These are phyloP conservation scores for Stagonosporopsis tanaceti DNA, from an alignment of 2,329 filamentous ascomycete genomes.

Conservation along the genomic window DNA sequence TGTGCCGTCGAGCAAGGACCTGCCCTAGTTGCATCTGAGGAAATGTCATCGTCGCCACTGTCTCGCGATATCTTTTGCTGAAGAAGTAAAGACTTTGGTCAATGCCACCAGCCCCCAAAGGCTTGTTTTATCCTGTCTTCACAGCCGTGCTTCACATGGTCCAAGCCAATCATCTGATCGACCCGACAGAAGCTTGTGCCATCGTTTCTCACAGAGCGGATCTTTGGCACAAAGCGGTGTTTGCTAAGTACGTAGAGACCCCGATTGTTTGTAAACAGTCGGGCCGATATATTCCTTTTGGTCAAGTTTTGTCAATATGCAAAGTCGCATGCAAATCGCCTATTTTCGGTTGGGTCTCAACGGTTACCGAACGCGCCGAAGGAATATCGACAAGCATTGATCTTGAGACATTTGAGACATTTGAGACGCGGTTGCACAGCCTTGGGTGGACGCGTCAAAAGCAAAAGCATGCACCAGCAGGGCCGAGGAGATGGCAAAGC, in stretches of 20 bases:
- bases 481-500: slow-evolving; percentile 4
- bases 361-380: slow-evolving; percentile 8
- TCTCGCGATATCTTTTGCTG: neutral
- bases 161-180: neutral
- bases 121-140: neutral
- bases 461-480: slow-evolving; percentile 3
- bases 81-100: neutral
- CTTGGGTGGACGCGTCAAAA: slow-evolving; percentile 14
- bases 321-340: slow-evolving; percentile 1
- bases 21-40: neutral
- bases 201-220: neutral
- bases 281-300: slow-evolving; percentile 17
- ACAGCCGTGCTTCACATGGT: neutral
- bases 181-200: neutral
- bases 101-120: neutral
- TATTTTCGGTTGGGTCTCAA: slow-evolving; percentile 11
- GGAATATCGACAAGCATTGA: slow-evolving; percentile 5
- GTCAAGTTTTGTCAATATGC: slow-evolving; percentile 5
- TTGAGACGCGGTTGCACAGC: slow-evolving; percentile 11
- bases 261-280: slow-evolving; percentile 13
- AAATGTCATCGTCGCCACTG: neutral
- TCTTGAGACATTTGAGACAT: slow-evolving; percentile 12
- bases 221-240: neutral
- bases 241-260: neutral
- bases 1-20: neutral